Evolutionary conservation across 371 early-diverging fungal species (phyloP), one percentile per base, ranked within the genome.

Genomic region (Syncephalastrum contaminatum): DNA sequence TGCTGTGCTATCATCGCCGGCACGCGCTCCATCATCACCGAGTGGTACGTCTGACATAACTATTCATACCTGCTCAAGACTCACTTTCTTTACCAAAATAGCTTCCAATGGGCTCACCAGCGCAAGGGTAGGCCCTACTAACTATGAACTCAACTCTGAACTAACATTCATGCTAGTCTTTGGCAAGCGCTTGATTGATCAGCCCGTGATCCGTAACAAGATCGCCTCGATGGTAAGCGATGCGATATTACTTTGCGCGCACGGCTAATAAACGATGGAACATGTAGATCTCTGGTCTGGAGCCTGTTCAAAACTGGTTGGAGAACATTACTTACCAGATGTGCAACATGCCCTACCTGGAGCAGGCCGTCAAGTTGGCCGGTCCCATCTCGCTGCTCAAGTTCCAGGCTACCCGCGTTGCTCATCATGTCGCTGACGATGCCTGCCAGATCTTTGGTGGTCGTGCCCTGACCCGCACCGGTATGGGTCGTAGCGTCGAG

Each of bases 21-120:
- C 48, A 79, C 93, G 22, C 90, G 95, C 59, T 81, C 86, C 15
- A 85, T 91, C 50, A 74, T 87, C 55, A 92, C 92, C 63, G 95
- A 93, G 45, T 25, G 39, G 42, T 62, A 59, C 25, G 15, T n/a
- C 10, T 13, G n/a, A 4, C 24, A 8, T 3, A 40, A 24, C 4
- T 43, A 25, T 14, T 16, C 4, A n/a, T 53, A 27, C 13, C 6
- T 24, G 16, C 21, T 30, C 7, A 27, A 18, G 27, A 48, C 36
- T 56, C n/a, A 41, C 47, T 48, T 19, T 43, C 18, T 43, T 30
- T 47, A 30, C 12, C 36, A 8, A 30, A 30, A 30, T 8, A 30
- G 59, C 41, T 77, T 92, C 73, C 89, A 77, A 70, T 92, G 90
- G 73, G 91, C 93, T 22, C 81, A 89, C 70, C 91, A 93, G 75